Percentiles rank a stretch among this genome's conserved stretches.
Conservation (phyloP, 805 yeast genomes). For the Danielozyma ontarioensis region DNA sequence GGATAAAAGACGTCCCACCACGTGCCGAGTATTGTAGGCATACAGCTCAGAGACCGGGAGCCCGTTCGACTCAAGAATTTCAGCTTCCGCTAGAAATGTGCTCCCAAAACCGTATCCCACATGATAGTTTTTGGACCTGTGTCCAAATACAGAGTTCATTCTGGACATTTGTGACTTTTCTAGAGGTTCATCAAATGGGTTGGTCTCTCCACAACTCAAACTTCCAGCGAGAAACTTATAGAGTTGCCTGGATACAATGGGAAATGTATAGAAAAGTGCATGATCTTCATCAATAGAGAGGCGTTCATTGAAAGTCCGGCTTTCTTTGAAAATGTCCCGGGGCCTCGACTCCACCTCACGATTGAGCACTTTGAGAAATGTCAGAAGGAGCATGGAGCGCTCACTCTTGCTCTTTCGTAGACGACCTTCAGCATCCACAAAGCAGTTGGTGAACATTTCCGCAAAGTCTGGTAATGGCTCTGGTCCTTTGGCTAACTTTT, state of each 20-base stretch:
- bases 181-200: background rate
- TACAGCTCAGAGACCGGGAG: conserved; percentile 5
- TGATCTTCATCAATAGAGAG: conserved; percentile 23
- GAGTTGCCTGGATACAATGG: conserved; percentile 17
- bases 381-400: too few species aligned
- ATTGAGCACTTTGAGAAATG: conserved; percentile 10
- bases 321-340: conserved; percentile 19
- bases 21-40: conserved; percentile 5
- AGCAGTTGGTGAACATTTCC: conserved; percentile 13
- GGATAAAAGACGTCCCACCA: conserved; percentile 9
- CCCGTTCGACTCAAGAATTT: background rate
- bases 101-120: background rate
- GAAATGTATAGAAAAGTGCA: conserved; percentile 26
- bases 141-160: background rate
- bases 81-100: conserved; percentile 1
- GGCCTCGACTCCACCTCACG: conserved; percentile 7
- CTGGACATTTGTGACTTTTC: background rate
- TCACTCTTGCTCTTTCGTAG: conserved; percentile 7
- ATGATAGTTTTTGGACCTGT: conserved; percentile 5
- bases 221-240: conserved; percentile 22
- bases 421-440: conserved; percentile 10
- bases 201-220: conserved; percentile 20
- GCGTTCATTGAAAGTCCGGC: conserved; percentile 9
- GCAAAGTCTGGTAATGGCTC: conserved; percentile 21
- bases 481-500: background rate